Evolutionary conservation across 1,284 basidiomycete genomes (phyloP).

Genomic region (Ustilago loliicola): DNA sequence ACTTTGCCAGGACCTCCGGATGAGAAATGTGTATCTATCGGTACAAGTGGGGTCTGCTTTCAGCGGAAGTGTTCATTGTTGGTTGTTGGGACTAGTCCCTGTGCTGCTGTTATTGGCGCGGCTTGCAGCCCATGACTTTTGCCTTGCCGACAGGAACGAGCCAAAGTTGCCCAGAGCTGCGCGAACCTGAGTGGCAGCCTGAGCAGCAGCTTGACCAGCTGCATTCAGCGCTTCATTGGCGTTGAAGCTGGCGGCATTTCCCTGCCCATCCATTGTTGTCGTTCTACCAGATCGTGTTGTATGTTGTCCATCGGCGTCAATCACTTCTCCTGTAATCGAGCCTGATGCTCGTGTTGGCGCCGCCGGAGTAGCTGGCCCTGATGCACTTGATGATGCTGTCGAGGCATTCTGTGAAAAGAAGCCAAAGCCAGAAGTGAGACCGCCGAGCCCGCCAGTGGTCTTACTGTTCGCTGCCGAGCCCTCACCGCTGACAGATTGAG

Average conservation of each 20-base stretch:
- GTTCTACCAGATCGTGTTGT: slow-evolving; percentile 40
- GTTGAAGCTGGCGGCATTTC: slow-evolving; percentile 26
- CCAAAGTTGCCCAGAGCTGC: slow-evolving; percentile 65
- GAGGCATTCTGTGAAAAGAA: slow-evolving; percentile 29
- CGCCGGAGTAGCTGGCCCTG: neutral
- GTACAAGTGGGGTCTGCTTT: no score
- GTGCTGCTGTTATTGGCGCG: slow-evolving; percentile 21
- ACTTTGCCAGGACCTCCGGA: neutral
- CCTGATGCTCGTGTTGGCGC: slow-evolving; percentile 23
- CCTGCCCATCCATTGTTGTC: slow-evolving; percentile 2
- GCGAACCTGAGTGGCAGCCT: slow-evolving; percentile 62
- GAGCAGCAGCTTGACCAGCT: slow-evolving; percentile 54
- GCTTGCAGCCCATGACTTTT: slow-evolving; percentile 51
- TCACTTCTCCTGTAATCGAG: slow-evolving; percentile 54
- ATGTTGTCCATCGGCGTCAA: slow-evolving; percentile 48
- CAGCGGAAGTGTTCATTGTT: neutral
- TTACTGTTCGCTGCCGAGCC: slow-evolving; percentile 6
- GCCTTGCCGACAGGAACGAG: slow-evolving; percentile 57
- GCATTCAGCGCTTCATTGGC: slow-evolving; percentile 48
- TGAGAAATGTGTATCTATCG: neutral
- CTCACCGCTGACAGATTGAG: slow-evolving; percentile 18
- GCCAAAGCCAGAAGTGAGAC: slow-evolving; percentile 32
- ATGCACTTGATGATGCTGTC: slow-evolving; percentile 8
- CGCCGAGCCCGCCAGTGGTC: slow-evolving; percentile 18
- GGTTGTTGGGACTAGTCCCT: neutral